Evolutionary conservation across 2,329 filamentous ascomycete genomes (phyloP).

Genomic region (Aspergillus latus): DNA sequence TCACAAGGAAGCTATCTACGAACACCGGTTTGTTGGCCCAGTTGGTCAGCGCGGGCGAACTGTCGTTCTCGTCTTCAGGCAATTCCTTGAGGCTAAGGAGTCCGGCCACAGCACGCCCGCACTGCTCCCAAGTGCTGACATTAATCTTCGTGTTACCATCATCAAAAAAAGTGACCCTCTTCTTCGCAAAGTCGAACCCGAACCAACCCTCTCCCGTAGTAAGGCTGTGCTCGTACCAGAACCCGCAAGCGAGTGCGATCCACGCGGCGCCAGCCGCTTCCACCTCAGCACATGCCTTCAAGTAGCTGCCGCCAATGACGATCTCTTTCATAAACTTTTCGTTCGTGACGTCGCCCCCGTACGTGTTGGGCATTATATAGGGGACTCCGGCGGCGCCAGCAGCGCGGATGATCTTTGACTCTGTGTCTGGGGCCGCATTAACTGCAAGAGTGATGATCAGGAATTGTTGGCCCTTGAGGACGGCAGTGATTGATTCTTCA

Average conservation of each 20-base stretch:
- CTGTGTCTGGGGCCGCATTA: constrained; percentile 46
- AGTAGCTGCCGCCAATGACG: constrained; percentile 30
- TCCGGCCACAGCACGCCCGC: constrained; percentile 53
- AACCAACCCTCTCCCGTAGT: constrained; percentile 37
- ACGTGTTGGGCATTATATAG: constrained; percentile 57
- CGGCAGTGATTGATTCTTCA: constrained; percentile 46
- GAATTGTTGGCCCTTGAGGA: constrained; percentile 56
- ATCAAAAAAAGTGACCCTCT: constrained; percentile 50
- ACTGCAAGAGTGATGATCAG: constrained; percentile 56
- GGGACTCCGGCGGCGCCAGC: constrained; percentile 56
- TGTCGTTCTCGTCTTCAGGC: constrained; percentile 42
- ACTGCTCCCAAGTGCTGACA: constrained; percentile 60
- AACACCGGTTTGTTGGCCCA: constrained; percentile 54
- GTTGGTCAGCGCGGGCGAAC: constrained; percentile 39
- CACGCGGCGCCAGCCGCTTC: constrained; percentile 42
- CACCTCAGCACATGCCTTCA: constrained; percentile 37
- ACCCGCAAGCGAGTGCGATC: constrained; percentile 48
- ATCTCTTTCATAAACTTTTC: constrained; percentile 34
- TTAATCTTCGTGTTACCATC: constrained; percentile 58
- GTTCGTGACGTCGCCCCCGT: constrained; percentile 33
- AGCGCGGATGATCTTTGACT: constrained; percentile 54
- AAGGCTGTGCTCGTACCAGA: constrained; percentile 58
- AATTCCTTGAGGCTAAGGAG: constrained; percentile 49
- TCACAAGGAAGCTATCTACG: constrained; percentile 58
- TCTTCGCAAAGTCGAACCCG: constrained; percentile 53